A percentile compares a stretch with the other conserved stretches of the same genome.
Conservation (phyloP, 2,329 filamentous ascomycete genomes). For the Colletotrichum brevisporum region DNA sequence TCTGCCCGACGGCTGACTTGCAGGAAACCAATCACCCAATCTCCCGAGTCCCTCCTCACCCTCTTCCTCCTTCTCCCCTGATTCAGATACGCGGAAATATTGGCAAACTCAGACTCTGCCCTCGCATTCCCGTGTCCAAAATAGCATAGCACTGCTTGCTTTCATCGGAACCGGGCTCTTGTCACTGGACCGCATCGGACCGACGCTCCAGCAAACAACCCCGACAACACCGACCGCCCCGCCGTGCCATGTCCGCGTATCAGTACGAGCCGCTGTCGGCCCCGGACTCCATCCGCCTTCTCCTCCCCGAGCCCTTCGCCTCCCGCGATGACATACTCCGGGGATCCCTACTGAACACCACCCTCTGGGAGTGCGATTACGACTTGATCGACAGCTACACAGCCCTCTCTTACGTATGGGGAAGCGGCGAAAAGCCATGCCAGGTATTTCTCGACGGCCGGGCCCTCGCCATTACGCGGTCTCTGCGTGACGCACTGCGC, state of each 20-base stretch:
- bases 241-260: constrained; percentile 17
- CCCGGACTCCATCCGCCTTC: background rate
- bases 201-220: background rate
- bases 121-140: constrained; percentile 5
- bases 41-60: too few species aligned
- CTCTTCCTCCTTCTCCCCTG: background rate
- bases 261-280: constrained; percentile 28
- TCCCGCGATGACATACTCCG: constrained; percentile 15
- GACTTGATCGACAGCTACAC: constrained; percentile 30
- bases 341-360: constrained; percentile 35
- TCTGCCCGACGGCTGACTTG: too few species aligned
- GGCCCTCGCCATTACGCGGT: constrained; percentile 12
- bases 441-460: constrained; percentile 40
- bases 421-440: constrained; percentile 29
- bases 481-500: constrained; percentile 47
- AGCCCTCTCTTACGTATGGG: constrained; percentile 48
- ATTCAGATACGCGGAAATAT: constrained; percentile 10
- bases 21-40: too few species aligned
- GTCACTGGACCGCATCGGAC: background rate
- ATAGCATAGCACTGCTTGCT: constrained; percentile 9
- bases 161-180: constrained; percentile 12
- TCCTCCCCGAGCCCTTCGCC: constrained; percentile 14
- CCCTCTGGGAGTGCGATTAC: constrained; percentile 5
- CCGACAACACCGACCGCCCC: background rate
- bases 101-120: constrained; percentile 20